Evolutionary conservation across 2,329 filamentous ascomycete genomes (phyloP).

Genomic region (Stachybotrys chlorohalonatus): DNA sequence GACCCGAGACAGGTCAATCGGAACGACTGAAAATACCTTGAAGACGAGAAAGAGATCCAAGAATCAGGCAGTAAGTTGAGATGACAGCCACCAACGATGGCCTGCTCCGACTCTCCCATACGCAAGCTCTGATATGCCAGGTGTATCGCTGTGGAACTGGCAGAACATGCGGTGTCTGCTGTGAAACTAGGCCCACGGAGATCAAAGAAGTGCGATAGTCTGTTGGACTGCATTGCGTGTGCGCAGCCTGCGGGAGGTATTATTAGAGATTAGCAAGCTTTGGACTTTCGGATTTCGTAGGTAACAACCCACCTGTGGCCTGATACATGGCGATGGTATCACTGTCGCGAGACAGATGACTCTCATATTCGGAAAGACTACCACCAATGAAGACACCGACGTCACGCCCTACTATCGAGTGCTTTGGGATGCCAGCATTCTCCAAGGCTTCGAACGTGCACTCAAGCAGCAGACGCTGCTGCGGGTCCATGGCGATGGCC

Average conservation of each 20-base stretch:
- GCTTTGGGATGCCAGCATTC: constrained; percentile 5
- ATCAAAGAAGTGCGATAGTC: constrained; percentile 23
- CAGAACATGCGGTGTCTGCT: constrained; percentile 22
- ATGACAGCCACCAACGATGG: constrained; percentile 10
- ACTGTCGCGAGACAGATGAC: not conserved
- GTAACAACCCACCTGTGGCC: not conserved
- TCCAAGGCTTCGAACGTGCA: constrained; percentile 15
- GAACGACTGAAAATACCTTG: not conserved
- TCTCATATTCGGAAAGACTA: not conserved
- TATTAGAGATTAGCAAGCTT: too few species aligned
- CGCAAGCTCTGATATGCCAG: constrained; percentile 14
- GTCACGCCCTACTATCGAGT: not conserved
- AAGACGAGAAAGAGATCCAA: constrained; percentile 4
- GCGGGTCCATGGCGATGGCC: constrained; percentile 16
- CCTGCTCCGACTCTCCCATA: constrained; percentile 10
- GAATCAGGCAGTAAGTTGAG: constrained; percentile 8
- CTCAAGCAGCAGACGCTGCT: constrained; percentile 16
- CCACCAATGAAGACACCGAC: not conserved
- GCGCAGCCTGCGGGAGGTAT: not conserved
- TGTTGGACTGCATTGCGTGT: constrained; percentile 1
- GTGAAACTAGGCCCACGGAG: constrained; percentile 21
- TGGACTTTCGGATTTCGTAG: not conserved
- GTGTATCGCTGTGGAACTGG: constrained; percentile 16
- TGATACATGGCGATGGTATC: not conserved
- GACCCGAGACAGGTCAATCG: not conserved